phyloP scores from a whole-genome alignment of 495 filamentous ascomycete genomes.

The Aspergillus hancockii region DNA sequence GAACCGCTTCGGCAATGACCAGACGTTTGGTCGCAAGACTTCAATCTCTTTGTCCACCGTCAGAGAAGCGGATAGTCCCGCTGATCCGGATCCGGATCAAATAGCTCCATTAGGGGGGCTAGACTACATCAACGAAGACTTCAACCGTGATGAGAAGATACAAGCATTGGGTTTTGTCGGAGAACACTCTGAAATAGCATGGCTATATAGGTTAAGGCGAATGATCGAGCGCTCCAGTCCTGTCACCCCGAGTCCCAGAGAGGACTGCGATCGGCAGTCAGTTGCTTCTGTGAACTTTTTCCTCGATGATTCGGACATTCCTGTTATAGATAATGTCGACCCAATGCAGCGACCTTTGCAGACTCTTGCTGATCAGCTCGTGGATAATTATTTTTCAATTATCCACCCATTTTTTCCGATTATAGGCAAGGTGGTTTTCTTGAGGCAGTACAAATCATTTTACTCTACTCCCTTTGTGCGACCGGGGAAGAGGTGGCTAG shows the following conservation, averaged over 20 bases:
- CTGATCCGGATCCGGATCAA: slow-evolving; percentile 31
- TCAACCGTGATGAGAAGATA: slow-evolving; percentile 51
- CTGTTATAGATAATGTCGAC: slow-evolving; percentile 45
- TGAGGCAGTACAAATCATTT: slow-evolving; percentile 42
- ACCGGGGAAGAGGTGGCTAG: slow-evolving; percentile 54
- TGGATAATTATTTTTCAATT: slow-evolving; percentile 55
- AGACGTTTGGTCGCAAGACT: slow-evolving; percentile 16
- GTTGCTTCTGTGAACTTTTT: slow-evolving; percentile 54
- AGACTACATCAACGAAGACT: slow-evolving; percentile 60
- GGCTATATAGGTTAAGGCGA: slow-evolving; percentile 55
- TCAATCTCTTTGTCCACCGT: slow-evolving; percentile 16
- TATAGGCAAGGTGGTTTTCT: slow-evolving; percentile 49
- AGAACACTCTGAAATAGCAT: slow-evolving; percentile 62
- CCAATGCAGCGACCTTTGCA: slow-evolving; percentile 49
- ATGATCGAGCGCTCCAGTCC: slow-evolving; percentile 31
- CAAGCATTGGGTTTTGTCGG: slow-evolving; percentile 61
- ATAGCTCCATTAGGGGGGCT: slow-evolving; percentile 49
- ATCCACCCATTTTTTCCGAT: slow-evolving; percentile 63
- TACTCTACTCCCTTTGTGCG: slow-evolving; percentile 34
- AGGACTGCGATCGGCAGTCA: slow-evolving; percentile 27
- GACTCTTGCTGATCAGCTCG: slow-evolving; percentile 51
- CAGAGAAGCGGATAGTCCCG: slow-evolving; percentile 20
- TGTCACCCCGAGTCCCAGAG: slow-evolving; percentile 14
- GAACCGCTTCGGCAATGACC: slow-evolving; percentile 14
- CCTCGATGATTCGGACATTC: slow-evolving; percentile 53